phyloP scores from a whole-genome alignment of 2,329 filamentous ascomycete species.

The Fusarium transvaalense region DNA sequence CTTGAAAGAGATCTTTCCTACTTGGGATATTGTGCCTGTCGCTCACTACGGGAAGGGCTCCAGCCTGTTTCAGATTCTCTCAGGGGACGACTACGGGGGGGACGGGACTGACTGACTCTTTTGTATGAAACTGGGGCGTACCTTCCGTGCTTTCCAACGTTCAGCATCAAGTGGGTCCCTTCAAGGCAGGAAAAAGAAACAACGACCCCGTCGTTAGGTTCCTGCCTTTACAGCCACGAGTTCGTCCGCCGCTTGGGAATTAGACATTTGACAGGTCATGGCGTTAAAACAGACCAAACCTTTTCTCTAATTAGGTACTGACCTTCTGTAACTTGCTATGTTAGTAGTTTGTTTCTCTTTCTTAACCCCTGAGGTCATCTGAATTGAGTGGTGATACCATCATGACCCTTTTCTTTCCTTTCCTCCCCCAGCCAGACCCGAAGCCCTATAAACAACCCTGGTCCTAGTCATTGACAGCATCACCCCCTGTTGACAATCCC shows the following conservation, averaged over 20 bases:
- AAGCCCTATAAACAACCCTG: constrained; percentile 34
- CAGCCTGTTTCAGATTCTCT: constrained; percentile 42
- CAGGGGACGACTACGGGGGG: constrained; percentile 16
- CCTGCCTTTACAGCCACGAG: neutral
- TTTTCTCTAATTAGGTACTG: neutral
- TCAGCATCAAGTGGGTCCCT: constrained; percentile 17
- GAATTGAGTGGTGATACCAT: neutral
- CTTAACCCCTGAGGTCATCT: neutral
- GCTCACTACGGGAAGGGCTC: neutral
- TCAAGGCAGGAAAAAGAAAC: constrained; percentile 27
- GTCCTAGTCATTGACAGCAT: constrained; percentile 13
- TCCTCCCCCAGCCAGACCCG: neutral
- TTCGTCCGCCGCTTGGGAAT: constrained; percentile 14
- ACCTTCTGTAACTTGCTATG: neutral
- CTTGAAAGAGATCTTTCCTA: constrained; percentile 27
- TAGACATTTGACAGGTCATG: constrained; percentile 24
- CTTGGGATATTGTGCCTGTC: constrained; percentile 22
- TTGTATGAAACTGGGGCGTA: constrained; percentile 36
- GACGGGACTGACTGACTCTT: neutral
- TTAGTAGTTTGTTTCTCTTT: neutral
- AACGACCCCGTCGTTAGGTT: constrained; percentile 18
- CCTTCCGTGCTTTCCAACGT: constrained; percentile 10
- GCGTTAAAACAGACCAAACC: neutral
- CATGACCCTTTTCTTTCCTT: neutral
- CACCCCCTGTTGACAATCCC: constrained; percentile 24